phyloP scores from a whole-genome alignment of 1,284 basidiomycete genomes.

The Leucoagaricus sp. region DNA sequence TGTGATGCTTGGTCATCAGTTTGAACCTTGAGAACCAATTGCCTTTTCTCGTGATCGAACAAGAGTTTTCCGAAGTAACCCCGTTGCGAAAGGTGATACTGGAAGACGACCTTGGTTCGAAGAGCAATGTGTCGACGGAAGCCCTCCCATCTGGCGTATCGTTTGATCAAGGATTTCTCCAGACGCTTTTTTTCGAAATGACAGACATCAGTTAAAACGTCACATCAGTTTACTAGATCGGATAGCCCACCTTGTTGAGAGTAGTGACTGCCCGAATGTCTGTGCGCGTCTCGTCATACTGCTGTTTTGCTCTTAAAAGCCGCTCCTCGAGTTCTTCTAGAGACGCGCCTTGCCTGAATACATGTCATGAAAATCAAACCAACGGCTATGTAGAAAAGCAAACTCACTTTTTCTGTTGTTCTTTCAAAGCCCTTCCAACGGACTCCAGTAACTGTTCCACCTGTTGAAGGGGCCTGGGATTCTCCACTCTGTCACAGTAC shows the following conservation, averaged over 20 bases:
- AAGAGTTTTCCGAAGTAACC: slow-evolving; percentile 84
- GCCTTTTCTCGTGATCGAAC: slow-evolving; percentile 78
- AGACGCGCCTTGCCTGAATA: slow-evolving; percentile 67
- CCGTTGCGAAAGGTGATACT: slow-evolving; percentile 80
- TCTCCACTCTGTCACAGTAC: slow-evolving; percentile 62
- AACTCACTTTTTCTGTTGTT: slow-evolving; percentile 66
- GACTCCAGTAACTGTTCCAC: slow-evolving; percentile 66
- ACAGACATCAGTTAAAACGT: slow-evolving; percentile 4
- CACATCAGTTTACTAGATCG: background rate
- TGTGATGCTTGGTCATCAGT: slow-evolving; percentile 70
- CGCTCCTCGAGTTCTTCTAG: slow-evolving; percentile 78
- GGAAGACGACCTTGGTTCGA: slow-evolving; percentile 84
- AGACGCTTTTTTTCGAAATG: slow-evolving; percentile 62
- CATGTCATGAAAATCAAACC: background rate
- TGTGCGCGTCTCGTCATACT: slow-evolving; percentile 55
- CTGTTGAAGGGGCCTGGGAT: slow-evolving; percentile 54
- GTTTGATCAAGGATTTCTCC: slow-evolving; percentile 61
- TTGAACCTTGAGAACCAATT: slow-evolving; percentile 75
- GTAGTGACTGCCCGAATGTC: slow-evolving; percentile 63
- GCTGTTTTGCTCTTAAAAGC: slow-evolving; percentile 61
- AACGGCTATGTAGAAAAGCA: background rate
- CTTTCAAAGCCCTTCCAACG: slow-evolving; percentile 65
- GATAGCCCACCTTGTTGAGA: slow-evolving; percentile 59
- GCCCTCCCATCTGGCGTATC: slow-evolving; percentile 79
- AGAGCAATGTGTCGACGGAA: slow-evolving; percentile 87